Percentiles rank a stretch among this genome's conserved stretches.
These are phyloP conservation scores for Colletotrichum somersetense DNA, from an alignment of 2,329 filamentous ascomycete species.

Conservation along the genomic window DNA sequence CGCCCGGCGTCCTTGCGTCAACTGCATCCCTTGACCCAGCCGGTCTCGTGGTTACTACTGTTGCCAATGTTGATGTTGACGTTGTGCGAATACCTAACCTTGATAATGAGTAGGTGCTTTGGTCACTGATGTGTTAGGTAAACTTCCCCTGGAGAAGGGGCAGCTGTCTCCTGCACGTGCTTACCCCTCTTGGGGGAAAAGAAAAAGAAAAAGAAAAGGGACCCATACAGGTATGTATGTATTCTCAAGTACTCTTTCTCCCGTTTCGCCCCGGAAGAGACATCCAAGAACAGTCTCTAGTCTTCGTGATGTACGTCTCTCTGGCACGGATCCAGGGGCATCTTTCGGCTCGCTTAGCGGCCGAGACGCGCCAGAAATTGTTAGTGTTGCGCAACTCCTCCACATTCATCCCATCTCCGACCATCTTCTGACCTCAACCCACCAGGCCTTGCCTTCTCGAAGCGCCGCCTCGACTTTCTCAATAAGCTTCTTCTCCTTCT, in stretches of 20 bases:
- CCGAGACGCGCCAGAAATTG: constrained; percentile 40
- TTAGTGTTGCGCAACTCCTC: constrained; percentile 41
- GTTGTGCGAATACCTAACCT: neutral
- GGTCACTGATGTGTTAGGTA: constrained; percentile 22
- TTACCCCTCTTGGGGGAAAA: too few species aligned
- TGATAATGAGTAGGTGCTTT: neutral
- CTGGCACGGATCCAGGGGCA: constrained; percentile 31
- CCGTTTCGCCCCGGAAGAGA: neutral
- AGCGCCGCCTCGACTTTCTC: constrained; percentile 25
- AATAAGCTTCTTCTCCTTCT: constrained; percentile 13
- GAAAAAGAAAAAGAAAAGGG: neutral
- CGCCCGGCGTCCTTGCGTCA: constrained; percentile 1
- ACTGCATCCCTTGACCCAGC: neutral
- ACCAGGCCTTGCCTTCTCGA: constrained; percentile 33
- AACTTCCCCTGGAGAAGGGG: constrained; percentile 9
- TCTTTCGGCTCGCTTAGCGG: constrained; percentile 39
- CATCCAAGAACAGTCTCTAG: neutral
- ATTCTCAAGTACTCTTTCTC: neutral
- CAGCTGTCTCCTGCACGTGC: neutral
- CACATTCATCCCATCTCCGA: constrained; percentile 38
- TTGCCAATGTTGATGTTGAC: neutral
- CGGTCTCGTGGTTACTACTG: neutral
- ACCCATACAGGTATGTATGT: neutral
- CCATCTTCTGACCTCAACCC: constrained; percentile 33
- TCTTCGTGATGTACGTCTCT: neutral